Evolutionary conservation across 2,329 filamentous ascomycete genomes (phyloP).

Genomic region (Hawksworthiomyces lignivorus): DNA sequence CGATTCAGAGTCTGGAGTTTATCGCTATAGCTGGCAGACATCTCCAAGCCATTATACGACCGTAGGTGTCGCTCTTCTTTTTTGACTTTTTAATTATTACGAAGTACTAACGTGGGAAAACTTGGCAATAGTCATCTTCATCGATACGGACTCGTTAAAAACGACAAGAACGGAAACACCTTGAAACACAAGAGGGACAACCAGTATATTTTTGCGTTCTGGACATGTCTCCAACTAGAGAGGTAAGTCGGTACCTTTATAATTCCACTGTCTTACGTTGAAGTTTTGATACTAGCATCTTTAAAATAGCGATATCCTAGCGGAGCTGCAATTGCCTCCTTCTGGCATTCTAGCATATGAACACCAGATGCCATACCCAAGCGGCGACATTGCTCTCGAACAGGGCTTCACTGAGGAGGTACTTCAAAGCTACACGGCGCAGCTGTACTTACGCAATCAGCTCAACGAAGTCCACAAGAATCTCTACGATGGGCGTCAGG

Average conservation of each 20-base stretch:
- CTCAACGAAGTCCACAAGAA: conserved; percentile 55
- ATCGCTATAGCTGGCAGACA: conserved; percentile 50
- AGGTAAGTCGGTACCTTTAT: conserved; percentile 46
- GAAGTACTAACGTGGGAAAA: background rate
- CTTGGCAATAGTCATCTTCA: conserved; percentile 34
- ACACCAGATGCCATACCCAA: conserved; percentile 60
- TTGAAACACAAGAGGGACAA: conserved; percentile 47
- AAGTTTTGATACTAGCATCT: too few species aligned
- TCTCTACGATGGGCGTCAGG: conserved; percentile 35
- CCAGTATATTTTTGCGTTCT: conserved; percentile 55
- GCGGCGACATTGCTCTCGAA: conserved; percentile 36
- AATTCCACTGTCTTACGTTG: background rate
- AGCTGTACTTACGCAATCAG: conserved; percentile 57
- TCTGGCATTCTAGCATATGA: conserved; percentile 55
- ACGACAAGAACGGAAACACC: background rate
- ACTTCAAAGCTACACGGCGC: conserved; percentile 52
- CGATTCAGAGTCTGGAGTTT: conserved; percentile 71
- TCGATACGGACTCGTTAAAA: conserved; percentile 32
- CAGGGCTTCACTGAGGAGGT: conserved; percentile 40
- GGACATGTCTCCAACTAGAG: conserved; percentile 46
- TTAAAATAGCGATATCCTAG: conserved; percentile 70
- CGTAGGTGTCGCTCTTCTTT: conserved; percentile 39
- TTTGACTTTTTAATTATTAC: background rate
- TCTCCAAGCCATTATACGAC: conserved; percentile 66
- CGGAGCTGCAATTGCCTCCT: conserved; percentile 64